Evolutionary conservation across 345 rosid species (phyloP), one percentile per base, ranked within the genome.

Genomic region (Brassica cretica): DNA sequence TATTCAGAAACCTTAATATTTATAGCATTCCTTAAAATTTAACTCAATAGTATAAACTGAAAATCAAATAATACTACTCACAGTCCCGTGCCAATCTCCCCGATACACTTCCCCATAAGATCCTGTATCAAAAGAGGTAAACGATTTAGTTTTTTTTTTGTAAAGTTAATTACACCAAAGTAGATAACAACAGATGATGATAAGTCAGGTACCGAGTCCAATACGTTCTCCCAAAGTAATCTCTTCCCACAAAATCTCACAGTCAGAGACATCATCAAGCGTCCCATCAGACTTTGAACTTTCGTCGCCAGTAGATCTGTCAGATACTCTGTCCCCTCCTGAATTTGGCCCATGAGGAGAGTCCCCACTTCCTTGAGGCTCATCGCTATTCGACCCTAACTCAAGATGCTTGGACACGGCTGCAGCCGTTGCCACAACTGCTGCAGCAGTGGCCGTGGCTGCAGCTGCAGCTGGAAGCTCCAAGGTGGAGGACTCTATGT

Each of bases 31-130:
- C 71, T 18, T 64, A 21, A 72, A 30, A 3, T 24, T 3, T 10
- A 27, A 1, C 4, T 61, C 16, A 29, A 30, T 3, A 1, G 14
- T 19, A 58, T 3, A 60, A 11, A 73, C 3, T 19, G 16, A 46
- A 37, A 53, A 51, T 51, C 14, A 73, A 79, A 68, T 37, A 35
- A 68, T 68, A 62, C 55, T 37, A 92, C 98, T 90, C 87, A 94
- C 98, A 64, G 98, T 94, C 83, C 97, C 97, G 71, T 88, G 96
- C 98, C 98, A 94, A 35, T 90, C 96, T 80, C 97, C 98, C n/a
- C 87, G 93, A 82, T 94, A 94, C 72, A 94, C 97, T 87, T 94
- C 97, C 53, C 98, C 98, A 82, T 94, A 94, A 56, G 98, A 94
- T 79, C 98, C 98, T 94, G 87, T 79, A 82, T 74, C 58, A 85